Conservation (phyloP, 192 early-diverging fungal species). For the Backusella psychrophila region DNA sequence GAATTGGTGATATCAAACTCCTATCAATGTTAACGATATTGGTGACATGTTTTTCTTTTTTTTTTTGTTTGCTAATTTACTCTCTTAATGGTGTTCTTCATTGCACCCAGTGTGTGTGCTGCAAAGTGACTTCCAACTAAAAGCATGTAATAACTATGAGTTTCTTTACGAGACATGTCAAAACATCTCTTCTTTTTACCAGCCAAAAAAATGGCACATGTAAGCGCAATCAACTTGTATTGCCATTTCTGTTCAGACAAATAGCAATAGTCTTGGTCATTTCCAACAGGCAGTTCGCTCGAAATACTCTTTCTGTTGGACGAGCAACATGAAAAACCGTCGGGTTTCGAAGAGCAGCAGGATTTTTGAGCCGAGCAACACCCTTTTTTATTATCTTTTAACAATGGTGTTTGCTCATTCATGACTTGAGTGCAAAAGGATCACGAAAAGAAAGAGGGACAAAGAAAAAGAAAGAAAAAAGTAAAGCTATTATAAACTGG, state of each 20-base stretch:
- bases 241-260: constrained; percentile 39
- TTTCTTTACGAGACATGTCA: neutral
- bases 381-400: neutral
- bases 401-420: constrained; percentile 11
- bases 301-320: neutral
- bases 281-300: neutral
- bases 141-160: neutral
- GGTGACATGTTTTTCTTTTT: neutral
- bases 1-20: constrained; percentile 58
- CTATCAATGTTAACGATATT: constrained; percentile 26
- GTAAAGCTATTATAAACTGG: neutral
- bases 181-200: constrained; percentile 36
- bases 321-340: constrained; percentile 8
- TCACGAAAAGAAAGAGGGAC: neutral
- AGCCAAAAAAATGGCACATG: constrained; percentile 59
- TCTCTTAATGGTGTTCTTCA: constrained; percentile 76
- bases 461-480: neutral
- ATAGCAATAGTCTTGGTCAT: constrained; percentile 16
- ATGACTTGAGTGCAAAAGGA: neutral
- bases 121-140: constrained; percentile 75
- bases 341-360: constrained; percentile 7
- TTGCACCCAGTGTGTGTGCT: constrained; percentile 67
- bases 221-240: constrained; percentile 55
- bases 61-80: constrained; percentile 38
- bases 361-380: neutral